Conservation (phyloP, 2,329 filamentous ascomycete genomes). For the Hymenoscyphus repandus region DNA sequence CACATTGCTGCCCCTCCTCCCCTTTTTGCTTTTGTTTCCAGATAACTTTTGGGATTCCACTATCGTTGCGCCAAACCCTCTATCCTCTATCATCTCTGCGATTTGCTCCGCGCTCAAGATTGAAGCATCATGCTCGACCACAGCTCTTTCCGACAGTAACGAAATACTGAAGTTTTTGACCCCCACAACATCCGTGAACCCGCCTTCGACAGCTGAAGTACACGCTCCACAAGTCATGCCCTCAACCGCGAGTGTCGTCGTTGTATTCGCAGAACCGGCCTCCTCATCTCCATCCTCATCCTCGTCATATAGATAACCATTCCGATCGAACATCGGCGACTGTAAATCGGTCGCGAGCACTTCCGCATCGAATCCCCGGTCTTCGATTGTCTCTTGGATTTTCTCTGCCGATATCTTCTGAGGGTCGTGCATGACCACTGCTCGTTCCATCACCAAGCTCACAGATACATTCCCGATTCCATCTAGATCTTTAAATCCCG, state of each 20-base stretch:
- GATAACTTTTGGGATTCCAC: slow-evolving; percentile 60
- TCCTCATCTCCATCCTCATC: slow-evolving; percentile 30
- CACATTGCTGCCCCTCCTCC: slow-evolving; percentile 23
- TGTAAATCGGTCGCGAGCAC: slow-evolving; percentile 78
- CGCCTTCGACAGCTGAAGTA: slow-evolving; percentile 77
- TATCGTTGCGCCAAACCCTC: slow-evolving; percentile 76
- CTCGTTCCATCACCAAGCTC: slow-evolving; percentile 90
- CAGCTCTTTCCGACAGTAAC: slow-evolving; percentile 75
- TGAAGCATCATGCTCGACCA: slow-evolving; percentile 70
- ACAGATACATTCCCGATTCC: slow-evolving; percentile 85
- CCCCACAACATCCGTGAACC: slow-evolving; percentile 69
- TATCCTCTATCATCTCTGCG: slow-evolving; percentile 57
- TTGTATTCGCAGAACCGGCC: slow-evolving; percentile 38
- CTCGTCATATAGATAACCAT: slow-evolving; percentile 32
- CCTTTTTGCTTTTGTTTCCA: slow-evolving; percentile 29
- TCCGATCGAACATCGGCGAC: slow-evolving; percentile 39
- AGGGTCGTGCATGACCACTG: slow-evolving; percentile 88
- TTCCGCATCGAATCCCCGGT: slow-evolving; percentile 85
- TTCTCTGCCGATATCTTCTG: slow-evolving; percentile 66
- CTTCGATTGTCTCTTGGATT: slow-evolving; percentile 82
- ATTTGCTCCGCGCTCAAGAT: slow-evolving; percentile 47
- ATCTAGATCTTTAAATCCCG: slow-evolving; percentile 75
- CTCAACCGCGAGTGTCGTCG: slow-evolving; percentile 72
- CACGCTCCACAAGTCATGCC: slow-evolving; percentile 93
- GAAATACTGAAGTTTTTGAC: slow-evolving; percentile 77